These are phyloP conservation scores for Astragalus membranaceus DNA, from an alignment of 306 rosid species.

Conservation along the genomic window DNA sequence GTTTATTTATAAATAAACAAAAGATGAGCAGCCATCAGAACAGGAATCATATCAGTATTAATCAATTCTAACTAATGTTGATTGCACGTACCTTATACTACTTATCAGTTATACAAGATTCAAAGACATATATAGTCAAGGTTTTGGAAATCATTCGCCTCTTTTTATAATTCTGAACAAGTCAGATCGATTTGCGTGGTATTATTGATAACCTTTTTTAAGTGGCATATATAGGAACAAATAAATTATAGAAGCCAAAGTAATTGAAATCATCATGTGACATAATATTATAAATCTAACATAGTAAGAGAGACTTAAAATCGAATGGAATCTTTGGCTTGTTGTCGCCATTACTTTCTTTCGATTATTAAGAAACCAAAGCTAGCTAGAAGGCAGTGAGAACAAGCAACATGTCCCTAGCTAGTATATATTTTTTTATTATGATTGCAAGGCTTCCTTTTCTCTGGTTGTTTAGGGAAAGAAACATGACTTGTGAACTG, in stretches of 20 bases:
- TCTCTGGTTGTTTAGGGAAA: constrained; percentile 7
- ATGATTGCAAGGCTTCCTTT: constrained; percentile 17
- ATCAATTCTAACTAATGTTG: constrained; percentile 18
- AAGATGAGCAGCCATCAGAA: constrained; percentile 19
- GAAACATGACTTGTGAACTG: constrained; percentile 13
- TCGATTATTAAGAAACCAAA: constrained; percentile 33
- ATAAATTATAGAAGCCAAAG: constrained; percentile 3
- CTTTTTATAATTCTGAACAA: constrained; percentile 23
- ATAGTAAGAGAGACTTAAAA: constrained; percentile 38
- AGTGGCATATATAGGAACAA: not conserved
- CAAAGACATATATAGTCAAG: constrained; percentile 28
- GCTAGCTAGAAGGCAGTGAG: constrained; percentile 15
- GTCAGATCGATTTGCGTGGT: constrained; percentile 32
- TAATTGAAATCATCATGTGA: constrained; percentile 27
- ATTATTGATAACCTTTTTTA: constrained; percentile 33
- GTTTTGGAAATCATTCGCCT: constrained; percentile 23
- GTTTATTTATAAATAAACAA: constrained; percentile 9
- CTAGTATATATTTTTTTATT: constrained; percentile 6
- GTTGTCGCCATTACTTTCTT: constrained; percentile 27
- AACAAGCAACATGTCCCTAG: constrained; percentile 12
- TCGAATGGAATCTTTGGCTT: constrained; percentile 49
- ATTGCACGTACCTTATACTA: constrained; percentile 20
- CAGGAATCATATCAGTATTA: constrained; percentile 29
- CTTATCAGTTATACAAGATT: constrained; percentile 27
- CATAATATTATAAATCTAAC: not conserved